Evolutionary conservation across 441 rosid species (phyloP), one percentile per base, ranked within the genome.

Genomic region (Gossypium davidsonii): DNA sequence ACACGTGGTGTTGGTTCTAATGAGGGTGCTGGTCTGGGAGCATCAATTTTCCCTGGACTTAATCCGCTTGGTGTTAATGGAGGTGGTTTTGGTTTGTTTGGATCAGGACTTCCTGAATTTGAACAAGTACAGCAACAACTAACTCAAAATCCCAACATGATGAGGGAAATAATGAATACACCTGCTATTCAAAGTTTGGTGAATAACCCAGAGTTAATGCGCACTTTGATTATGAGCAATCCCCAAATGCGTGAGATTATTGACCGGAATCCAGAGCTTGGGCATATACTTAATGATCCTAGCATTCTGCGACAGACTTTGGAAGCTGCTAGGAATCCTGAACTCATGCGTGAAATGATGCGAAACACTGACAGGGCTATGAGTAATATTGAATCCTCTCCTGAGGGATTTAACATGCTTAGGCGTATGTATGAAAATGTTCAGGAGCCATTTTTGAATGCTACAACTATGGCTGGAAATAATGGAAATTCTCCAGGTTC

Each of bases 121-220:
- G 96, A 84, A 51, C 94, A 90, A 80, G 87, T 87, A 6, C 97
- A 90, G 80, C 96, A 92, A 77, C 97, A 89, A 67, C 81, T 88
- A 46, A 83, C 94, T 48, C 96, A 82, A 71, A 85, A 92, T 78
- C 93, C 97, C 4, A 83, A 80, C 76, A 87, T 90, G 84, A 78
- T 92, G 84, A 85, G 94, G 78, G 96, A 92, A 65, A 83, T 90
- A 73, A 85, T 90, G 96, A 89, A 90, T 65, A 83, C 82, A 75
- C 96, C 96, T 58, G 92, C 83, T 59, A 79, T 92, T 25, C 91
- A 89, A 82, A 80, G 81, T 75, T 72, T 86, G 31, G 79, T 89
- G 94, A 86, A 88, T 71, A 86, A 88, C 78, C 88, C 92, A 0
- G 89, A 87, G 31, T 74, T 87, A 18, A 84, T 86, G 85, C 86